phyloP scores from a whole-genome alignment of 495 filamentous ascomycete species.

The Penicillium nucicola region DNA sequence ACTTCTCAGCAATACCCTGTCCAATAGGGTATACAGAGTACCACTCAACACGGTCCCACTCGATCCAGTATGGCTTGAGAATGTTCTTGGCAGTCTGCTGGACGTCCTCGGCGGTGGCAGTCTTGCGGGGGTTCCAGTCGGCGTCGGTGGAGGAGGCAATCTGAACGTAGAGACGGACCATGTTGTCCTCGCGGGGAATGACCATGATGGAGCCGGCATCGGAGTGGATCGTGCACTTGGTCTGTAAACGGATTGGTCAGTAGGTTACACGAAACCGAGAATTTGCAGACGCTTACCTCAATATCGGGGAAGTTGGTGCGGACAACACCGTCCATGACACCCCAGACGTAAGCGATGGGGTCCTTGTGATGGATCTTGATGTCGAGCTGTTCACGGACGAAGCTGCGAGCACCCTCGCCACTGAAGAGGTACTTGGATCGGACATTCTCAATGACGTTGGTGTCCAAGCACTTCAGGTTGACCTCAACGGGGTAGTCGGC shows the following conservation, averaged over 20 bases:
- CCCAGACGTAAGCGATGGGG: slow-evolving; percentile 67
- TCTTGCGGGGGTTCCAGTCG: slow-evolving; percentile 52
- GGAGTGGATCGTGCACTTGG: slow-evolving; percentile 81
- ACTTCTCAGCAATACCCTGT: slow-evolving; percentile 60
- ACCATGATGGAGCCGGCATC: slow-evolving; percentile 70
- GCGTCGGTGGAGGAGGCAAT: slow-evolving; percentile 61
- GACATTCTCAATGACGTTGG: slow-evolving; percentile 61
- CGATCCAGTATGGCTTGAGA: slow-evolving; percentile 55
- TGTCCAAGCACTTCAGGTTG: slow-evolving; percentile 70
- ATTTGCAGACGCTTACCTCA: slow-evolving; percentile 36
- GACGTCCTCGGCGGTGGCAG: slow-evolving; percentile 56
- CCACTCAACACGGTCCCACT: slow-evolving; percentile 56
- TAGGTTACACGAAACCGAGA: neutral
- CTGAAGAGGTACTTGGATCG: slow-evolving; percentile 64
- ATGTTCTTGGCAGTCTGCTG: slow-evolving; percentile 61
- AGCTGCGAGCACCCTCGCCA: slow-evolving; percentile 63
- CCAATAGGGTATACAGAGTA: slow-evolving; percentile 64
- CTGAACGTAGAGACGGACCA: slow-evolving; percentile 75
- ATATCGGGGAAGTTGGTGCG: slow-evolving; percentile 85
- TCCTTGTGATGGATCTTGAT: slow-evolving; percentile 62
- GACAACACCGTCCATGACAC: slow-evolving; percentile 82
- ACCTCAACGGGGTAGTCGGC: slow-evolving; percentile 62
- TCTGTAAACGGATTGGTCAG: slow-evolving; percentile 50
- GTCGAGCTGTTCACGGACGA: slow-evolving; percentile 56
- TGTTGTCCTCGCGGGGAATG: slow-evolving; percentile 75